phyloP scores from a whole-genome alignment of 2,329 filamentous ascomycete genomes.

The Fusarium cicatricum region DNA sequence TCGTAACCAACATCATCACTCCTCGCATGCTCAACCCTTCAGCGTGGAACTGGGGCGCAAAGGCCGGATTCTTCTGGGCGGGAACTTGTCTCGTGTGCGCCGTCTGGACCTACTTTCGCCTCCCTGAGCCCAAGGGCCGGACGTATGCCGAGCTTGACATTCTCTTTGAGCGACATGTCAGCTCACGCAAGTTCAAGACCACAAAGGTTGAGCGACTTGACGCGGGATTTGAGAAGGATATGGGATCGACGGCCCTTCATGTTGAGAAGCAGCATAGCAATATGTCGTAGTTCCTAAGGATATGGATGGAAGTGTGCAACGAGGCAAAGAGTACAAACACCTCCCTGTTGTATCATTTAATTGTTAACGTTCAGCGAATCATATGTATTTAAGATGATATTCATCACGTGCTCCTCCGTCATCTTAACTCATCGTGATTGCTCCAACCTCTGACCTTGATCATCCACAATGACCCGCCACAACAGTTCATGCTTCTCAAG shows the following conservation, averaged over 20 bases:
- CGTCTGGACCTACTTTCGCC: slow-evolving; percentile 60
- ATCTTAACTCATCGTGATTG: no score
- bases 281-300: not conserved
- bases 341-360: not conserved
- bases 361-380: not conserved
- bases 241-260: slow-evolving; percentile 15
- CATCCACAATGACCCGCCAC: no score
- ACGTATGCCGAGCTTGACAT: slow-evolving; percentile 64
- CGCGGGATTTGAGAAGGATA: slow-evolving; percentile 35
- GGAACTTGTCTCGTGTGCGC: slow-evolving; percentile 55
- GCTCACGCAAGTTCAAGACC: slow-evolving; percentile 52
- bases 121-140: slow-evolving; percentile 63
- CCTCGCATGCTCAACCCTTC: slow-evolving; percentile 58
- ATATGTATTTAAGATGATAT: no score
- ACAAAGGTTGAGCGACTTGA: slow-evolving; percentile 44
- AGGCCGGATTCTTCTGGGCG: slow-evolving; percentile 57
- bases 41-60: slow-evolving; percentile 58
- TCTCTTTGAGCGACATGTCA: slow-evolving; percentile 57
- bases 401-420: no score
- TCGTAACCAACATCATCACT: slow-evolving; percentile 56
- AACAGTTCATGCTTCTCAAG: no score
- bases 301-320: no score
- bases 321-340: no score
- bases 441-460: not conserved
- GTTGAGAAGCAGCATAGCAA: slow-evolving; percentile 19